A percentile compares a stretch with the other conserved stretches of the same genome.
These are phyloP conservation scores for Lichtheimia hyalospora DNA, from an alignment of 371 early-diverging fungal species.

Conservation along the genomic window DNA sequence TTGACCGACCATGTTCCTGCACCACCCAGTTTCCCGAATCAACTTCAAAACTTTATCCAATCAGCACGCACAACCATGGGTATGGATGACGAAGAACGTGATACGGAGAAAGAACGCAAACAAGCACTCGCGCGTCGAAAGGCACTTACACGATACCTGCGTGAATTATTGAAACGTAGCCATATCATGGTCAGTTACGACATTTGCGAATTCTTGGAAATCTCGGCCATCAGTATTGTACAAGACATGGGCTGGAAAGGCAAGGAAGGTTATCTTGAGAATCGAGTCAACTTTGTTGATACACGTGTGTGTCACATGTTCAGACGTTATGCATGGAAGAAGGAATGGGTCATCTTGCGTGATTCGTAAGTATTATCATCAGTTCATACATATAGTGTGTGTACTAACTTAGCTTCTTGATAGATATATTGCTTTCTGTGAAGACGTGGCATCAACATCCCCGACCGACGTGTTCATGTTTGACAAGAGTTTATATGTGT, in stretches of 20 bases:
- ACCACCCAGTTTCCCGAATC: conserved; percentile 46
- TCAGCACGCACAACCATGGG: conserved; percentile 30
- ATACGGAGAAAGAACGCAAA: conserved; percentile 25
- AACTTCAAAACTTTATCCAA: conserved; percentile 41
- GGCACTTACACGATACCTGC: conserved; percentile 68
- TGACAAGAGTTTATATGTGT: conserved; percentile 31
- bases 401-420: conserved; percentile 11
- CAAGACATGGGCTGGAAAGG: conserved; percentile 86
- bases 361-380: conserved; percentile 57
- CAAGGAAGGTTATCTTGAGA: conserved; percentile 76
- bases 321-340: conserved; percentile 51
- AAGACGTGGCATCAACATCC: conserved; percentile 42
- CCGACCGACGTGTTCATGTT: conserved; percentile 53
- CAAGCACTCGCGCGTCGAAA: conserved; percentile 56
- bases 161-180: conserved; percentile 50
- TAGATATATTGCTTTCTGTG: conserved; percentile 56
- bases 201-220: conserved; percentile 79
- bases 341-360: conserved; percentile 74
- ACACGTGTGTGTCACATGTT: conserved; percentile 40
- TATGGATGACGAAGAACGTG: conserved; percentile 15
- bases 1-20: conserved; percentile 29
- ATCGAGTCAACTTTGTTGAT: conserved; percentile 49
- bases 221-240: conserved; percentile 72
- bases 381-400: not conserved
- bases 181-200: conserved; percentile 68